These are phyloP conservation scores for Guillardia theta DNA, from an alignment of 78 protist species.

Conservation along the genomic window DNA sequence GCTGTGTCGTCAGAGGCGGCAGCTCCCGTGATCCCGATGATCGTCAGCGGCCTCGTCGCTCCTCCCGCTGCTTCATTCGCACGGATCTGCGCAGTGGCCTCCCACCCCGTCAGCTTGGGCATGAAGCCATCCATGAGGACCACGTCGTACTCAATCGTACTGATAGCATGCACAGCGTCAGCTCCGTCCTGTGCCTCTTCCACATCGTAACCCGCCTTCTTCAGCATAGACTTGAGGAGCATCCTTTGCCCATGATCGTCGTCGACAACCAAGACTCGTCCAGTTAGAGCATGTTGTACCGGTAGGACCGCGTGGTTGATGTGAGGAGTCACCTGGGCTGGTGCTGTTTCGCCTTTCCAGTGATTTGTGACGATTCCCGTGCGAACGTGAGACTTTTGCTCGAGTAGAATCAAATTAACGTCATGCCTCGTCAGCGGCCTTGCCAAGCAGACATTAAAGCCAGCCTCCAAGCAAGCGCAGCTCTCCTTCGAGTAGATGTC, in stretches of 20 bases:
- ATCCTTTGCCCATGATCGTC: neutral
- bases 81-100: neutral
- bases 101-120: slow-evolving; percentile 27
- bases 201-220: neutral
- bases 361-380: neutral
- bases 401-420: neutral
- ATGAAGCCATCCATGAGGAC: slow-evolving; percentile 31
- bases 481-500: neutral
- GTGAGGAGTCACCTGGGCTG: neutral
- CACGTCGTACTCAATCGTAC: neutral
- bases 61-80: neutral
- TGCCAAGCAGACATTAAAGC: neutral
- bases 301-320: neutral
- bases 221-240: neutral
- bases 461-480: neutral
- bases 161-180: neutral
- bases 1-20: neutral
- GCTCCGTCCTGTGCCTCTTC: neutral
- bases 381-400: too few relatives aligned
- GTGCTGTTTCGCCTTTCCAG: neutral
- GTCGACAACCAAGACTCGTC: neutral
- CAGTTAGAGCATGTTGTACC: neutral
- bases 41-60: neutral
- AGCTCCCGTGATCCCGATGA: slow-evolving; percentile 8
- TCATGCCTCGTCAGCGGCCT: neutral